Base-by-base conservation (phyloP, 257 asterid species). In the Apocynum venetum region DNA sequence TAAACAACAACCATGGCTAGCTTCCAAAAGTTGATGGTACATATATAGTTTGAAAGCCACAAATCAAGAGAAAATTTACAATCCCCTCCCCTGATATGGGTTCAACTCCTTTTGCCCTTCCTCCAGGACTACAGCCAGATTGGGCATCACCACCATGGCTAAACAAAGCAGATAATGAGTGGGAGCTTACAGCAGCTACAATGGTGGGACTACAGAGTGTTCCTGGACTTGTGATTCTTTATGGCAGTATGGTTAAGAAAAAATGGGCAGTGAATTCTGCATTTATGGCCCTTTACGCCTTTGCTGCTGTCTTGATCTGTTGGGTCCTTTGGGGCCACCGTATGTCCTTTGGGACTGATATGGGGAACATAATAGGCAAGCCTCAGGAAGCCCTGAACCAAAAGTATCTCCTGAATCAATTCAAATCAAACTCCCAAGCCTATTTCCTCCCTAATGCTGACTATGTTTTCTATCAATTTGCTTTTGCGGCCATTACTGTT, bases 201-300 rank as follows among this genome's bases (percentile, higher is more conserved):
- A 82, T 91, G 90, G 96, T 91, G n/a, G 96, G 96, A 15, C 86
- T 91, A 2, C 96, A 89, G 70, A 91, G 93, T 75, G 89, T 91
- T 13, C 96, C 94, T 7, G 96, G 96, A 51, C 90, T 91, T 0
- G 88, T 91, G 3, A 86, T 91, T 2, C 77, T 91, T 14, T 91
- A 91, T 71, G 96, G 96, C n/a, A 86, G 92, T 84, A 89, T 90
- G 90, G 92, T 89, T 4, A 89, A 90, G 84, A 90, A 89, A 20
- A 90, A 90, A 76, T 90, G 93, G 96, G 96, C 93, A 3, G 96
- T 89, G 0, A 89, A 89, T 77, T 91, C 96, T 2, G 90, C 94
- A 10, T 91, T 91, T 83, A 89, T 91, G 97, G 95, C 92, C 44
- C 85, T 89, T 0, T 91, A 91, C 74, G 97, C 95, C 65, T 91